Conservation (phyloP, 129 eudicot species). For the Helichrysum umbraculigerum region DNA sequence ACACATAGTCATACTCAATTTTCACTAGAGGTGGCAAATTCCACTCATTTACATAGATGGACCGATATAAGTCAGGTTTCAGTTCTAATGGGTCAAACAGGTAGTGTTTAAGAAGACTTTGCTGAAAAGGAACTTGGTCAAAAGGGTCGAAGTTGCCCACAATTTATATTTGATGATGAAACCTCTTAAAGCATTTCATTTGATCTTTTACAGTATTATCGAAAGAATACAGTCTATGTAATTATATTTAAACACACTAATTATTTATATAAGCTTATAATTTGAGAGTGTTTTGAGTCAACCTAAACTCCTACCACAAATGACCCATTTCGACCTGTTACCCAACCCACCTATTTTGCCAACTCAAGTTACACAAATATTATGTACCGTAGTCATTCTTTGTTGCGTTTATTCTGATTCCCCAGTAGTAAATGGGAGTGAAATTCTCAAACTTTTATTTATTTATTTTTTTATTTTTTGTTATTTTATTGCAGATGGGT, state of each 20-base stretch:
- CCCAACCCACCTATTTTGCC: background rate
- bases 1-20: background rate
- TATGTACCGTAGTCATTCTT: background rate
- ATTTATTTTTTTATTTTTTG: too few relatives aligned
- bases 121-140: background rate
- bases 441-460: too few relatives aligned
- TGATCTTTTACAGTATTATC: background rate
- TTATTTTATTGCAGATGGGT: conserved; percentile 63
- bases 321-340: background rate
- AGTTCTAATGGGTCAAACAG: background rate
- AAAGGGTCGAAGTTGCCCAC: background rate
- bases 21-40: background rate
- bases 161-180: background rate
- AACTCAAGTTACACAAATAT: background rate
- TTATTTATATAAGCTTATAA: background rate
- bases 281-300: background rate
- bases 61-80: background rate
- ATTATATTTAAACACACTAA: background rate
- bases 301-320: background rate
- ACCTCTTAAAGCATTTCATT: background rate
- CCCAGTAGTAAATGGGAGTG: background rate
- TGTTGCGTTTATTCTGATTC: conserved; percentile 2
- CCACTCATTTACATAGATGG: background rate
- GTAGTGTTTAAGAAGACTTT: background rate
- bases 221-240: background rate